Evolutionary conservation across 2,329 filamentous ascomycete species (phyloP).

Genomic region (Cladosporium sp.): DNA sequence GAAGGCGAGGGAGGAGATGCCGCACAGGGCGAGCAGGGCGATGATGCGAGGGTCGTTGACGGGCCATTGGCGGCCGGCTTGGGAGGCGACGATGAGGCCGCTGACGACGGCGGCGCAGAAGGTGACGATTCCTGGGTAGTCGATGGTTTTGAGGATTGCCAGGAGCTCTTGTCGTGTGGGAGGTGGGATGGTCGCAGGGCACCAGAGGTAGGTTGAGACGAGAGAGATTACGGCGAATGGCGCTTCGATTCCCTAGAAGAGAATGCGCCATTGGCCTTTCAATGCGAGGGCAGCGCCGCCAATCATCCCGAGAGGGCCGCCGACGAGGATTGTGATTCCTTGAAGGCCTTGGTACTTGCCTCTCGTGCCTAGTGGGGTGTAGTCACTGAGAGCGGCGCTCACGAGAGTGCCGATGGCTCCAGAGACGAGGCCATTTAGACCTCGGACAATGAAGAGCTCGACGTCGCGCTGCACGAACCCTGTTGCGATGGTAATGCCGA

Average conservation of each 20-base stretch:
- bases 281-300: slow-evolving; percentile 15
- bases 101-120: slow-evolving; percentile 16
- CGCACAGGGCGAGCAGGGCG: slow-evolving; percentile 12
- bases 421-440: slow-evolving; percentile 15
- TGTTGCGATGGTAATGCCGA: slow-evolving; percentile 9
- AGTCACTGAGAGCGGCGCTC: slow-evolving; percentile 22
- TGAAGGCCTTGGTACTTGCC: slow-evolving; percentile 17
- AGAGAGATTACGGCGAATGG: slow-evolving; percentile 7
- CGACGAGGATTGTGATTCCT: slow-evolving; percentile 6
- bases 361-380: slow-evolving; percentile 14
- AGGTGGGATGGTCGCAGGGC: slow-evolving; percentile 11
- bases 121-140: slow-evolving; percentile 18
- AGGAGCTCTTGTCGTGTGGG: slow-evolving; percentile 5
- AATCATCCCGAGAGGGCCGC: slow-evolving; percentile 18
- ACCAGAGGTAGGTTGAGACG: slow-evolving; percentile 11
- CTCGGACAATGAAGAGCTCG: slow-evolving; percentile 13
- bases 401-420: slow-evolving; percentile 21
- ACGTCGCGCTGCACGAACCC: slow-evolving; percentile 8
- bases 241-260: slow-evolving; percentile 14
- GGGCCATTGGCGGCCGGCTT: slow-evolving; percentile 11
- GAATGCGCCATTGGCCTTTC: slow-evolving; percentile 12
- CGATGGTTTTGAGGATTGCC: slow-evolving; percentile 14
- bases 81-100: slow-evolving; percentile 21
- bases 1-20: slow-evolving; percentile 9
- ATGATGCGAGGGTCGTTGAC: slow-evolving; percentile 10